Conservation (phyloP, 805 yeast genomes). For the Ogataea methanolica region DNA sequence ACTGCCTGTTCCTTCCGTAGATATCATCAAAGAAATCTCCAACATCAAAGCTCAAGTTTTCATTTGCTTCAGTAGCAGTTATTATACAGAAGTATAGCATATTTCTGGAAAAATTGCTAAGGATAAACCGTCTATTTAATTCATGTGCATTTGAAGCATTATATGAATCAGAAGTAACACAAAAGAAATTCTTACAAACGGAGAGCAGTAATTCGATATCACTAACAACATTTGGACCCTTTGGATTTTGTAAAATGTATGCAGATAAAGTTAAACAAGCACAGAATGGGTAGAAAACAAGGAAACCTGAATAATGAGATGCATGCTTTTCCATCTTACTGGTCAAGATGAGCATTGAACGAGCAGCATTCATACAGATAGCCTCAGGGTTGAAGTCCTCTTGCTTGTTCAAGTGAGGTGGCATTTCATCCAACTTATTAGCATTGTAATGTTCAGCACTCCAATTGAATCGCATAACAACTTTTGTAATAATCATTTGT, state of each 20-base stretch:
- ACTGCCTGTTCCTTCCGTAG: too few species aligned
- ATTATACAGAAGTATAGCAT: constrained; percentile 21
- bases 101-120: constrained; percentile 15
- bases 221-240: constrained; percentile 5
- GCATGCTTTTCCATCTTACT: constrained; percentile 9
- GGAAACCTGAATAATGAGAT: constrained; percentile 15
- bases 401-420: background rate
- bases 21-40: constrained; percentile 18
- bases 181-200: constrained; percentile 14
- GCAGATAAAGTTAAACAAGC: constrained; percentile 28
- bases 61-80: constrained; percentile 11
- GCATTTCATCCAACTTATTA: background rate
- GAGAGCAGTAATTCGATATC: constrained; percentile 24
- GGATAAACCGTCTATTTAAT: constrained; percentile 12
- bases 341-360: constrained; percentile 21
- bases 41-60: constrained; percentile 13
- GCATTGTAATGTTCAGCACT: background rate
- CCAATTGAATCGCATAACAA: constrained; percentile 15
- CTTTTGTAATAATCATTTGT: constrained; percentile 23
- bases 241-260: constrained; percentile 20
- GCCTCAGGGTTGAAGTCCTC: constrained; percentile 4
- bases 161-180: constrained; percentile 2
- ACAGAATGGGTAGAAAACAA: constrained; percentile 27
- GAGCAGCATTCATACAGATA: constrained; percentile 22
- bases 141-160: background rate